These are phyloP conservation scores for Claviceps spartinae DNA, from an alignment of 2,329 filamentous ascomycete genomes.

Conservation along the genomic window DNA sequence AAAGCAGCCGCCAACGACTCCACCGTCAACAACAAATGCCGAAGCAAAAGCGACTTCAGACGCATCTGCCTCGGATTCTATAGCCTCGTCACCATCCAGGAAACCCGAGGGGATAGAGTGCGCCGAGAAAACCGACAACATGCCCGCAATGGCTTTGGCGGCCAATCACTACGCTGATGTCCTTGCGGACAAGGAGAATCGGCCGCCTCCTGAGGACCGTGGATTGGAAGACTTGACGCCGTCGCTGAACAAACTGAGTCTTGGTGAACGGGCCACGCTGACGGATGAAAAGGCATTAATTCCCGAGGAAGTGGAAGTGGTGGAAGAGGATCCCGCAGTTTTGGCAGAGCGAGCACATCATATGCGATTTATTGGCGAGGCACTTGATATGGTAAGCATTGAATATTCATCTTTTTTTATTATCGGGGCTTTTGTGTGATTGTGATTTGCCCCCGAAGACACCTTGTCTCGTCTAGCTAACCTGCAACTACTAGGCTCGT, in stretches of 20 bases:
- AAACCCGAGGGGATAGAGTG: too few species aligned
- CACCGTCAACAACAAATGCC: slow-evolving; percentile 4
- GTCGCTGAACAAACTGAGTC: slow-evolving; percentile 10
- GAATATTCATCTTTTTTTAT: not conserved
- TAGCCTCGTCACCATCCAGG: not conserved
- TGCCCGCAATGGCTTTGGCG: slow-evolving; percentile 6
- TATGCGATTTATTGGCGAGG: slow-evolving; percentile 63
- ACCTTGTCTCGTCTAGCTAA: not conserved
- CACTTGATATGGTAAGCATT: slow-evolving; percentile 66
- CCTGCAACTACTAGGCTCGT: slow-evolving; percentile 47
- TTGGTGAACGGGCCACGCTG: slow-evolving; percentile 6
- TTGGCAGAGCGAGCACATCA: slow-evolving; percentile 21
- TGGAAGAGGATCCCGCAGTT: slow-evolving; percentile 14
- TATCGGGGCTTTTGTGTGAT: not conserved
- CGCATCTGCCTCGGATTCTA: slow-evolving; percentile 5
- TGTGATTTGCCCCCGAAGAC: not conserved
- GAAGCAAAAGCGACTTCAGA: not conserved
- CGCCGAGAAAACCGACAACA: not conserved
- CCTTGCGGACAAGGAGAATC: slow-evolving; percentile 19
- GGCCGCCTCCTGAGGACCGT: slow-evolving; percentile 7
- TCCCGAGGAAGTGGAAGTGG: not conserved
- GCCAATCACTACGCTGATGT: slow-evolving; percentile 1
- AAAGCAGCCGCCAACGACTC: not conserved
- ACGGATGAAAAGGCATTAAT: not conserved
- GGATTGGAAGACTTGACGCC: slow-evolving; percentile 2